Percentiles rank a stretch among this genome's conserved stretches.
Evolutionary conservation across 306 rosid genomes (phyloP).

Genomic region (Mimosa bimucronata): DNA sequence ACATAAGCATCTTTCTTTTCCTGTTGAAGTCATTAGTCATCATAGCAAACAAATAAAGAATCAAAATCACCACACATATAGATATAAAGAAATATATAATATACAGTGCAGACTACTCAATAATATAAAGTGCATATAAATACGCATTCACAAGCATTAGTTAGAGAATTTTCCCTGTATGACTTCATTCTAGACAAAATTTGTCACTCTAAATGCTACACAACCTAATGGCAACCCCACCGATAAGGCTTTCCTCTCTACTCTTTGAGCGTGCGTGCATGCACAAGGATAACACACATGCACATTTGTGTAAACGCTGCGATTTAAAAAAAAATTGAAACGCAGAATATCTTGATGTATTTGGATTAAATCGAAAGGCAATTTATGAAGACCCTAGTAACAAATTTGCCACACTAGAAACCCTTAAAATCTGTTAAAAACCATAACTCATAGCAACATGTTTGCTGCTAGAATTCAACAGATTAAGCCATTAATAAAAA

Average conservation of each 20-base stretch:
- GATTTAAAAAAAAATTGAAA: background rate
- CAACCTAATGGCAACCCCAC: too few species aligned
- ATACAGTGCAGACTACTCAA: background rate
- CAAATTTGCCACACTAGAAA: background rate
- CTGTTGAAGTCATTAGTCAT: conserved; percentile 50
- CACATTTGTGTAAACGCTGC: background rate
- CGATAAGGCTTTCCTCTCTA: background rate
- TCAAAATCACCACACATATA: background rate
- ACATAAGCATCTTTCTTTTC: conserved; percentile 55
- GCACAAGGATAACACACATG: background rate
- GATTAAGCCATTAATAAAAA: background rate
- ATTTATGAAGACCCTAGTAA: background rate
- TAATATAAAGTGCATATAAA: background rate
- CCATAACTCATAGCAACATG: background rate
- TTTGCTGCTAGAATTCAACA: background rate
- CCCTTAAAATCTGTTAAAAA: background rate
- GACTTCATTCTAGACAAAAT: background rate
- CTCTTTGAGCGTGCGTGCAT: background rate
- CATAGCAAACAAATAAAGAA: background rate
- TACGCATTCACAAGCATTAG: background rate
- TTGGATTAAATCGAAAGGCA: background rate
- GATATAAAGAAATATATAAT: background rate
- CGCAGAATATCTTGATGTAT: background rate
- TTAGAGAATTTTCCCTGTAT: background rate
- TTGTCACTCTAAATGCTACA: background rate